Percentiles rank a stretch among this genome's conserved stretches.
Evolutionary conservation across 1,139 yeast genomes (phyloP).

Genomic region (Pichia sp.): DNA sequence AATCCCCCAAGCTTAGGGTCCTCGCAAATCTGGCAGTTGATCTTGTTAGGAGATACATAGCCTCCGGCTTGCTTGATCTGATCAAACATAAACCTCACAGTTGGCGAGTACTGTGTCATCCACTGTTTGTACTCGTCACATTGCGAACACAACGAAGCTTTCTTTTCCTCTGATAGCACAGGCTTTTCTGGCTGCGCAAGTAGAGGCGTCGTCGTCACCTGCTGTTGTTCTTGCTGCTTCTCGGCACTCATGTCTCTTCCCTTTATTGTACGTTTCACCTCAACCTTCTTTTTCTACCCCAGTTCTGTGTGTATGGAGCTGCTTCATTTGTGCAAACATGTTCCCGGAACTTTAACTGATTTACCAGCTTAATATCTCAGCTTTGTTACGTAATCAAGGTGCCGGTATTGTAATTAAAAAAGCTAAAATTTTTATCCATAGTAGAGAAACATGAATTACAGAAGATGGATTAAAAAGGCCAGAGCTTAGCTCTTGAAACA

Average conservation of each 20-base stretch:
- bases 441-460: too few relatives aligned
- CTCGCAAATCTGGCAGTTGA: constrained; percentile 72
- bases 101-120: constrained; percentile 77
- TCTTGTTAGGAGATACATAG: constrained; percentile 42
- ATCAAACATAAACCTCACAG: constrained; percentile 82
- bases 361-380: not conserved
- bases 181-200: constrained; percentile 42
- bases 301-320: not conserved
- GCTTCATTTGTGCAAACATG: not conserved
- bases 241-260: not conserved
- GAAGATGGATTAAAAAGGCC: not conserved
- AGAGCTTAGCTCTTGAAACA: not conserved
- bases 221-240: not conserved
- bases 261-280: not conserved
- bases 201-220: constrained; percentile 9
- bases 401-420: not conserved
- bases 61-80: constrained; percentile 73
- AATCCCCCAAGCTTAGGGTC: constrained; percentile 88
- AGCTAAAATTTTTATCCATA: not conserved
- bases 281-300: not conserved
- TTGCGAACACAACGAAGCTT: constrained; percentile 40
- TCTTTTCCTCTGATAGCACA: constrained; percentile 12
- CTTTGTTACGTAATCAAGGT: not conserved
- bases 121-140: constrained; percentile 77
- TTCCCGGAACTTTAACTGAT: not conserved